Evolutionary conservation across 1,284 basidiomycete genomes (phyloP), one percentile per base, ranked within the genome.

Genomic region (Malassezia restricta): DNA sequence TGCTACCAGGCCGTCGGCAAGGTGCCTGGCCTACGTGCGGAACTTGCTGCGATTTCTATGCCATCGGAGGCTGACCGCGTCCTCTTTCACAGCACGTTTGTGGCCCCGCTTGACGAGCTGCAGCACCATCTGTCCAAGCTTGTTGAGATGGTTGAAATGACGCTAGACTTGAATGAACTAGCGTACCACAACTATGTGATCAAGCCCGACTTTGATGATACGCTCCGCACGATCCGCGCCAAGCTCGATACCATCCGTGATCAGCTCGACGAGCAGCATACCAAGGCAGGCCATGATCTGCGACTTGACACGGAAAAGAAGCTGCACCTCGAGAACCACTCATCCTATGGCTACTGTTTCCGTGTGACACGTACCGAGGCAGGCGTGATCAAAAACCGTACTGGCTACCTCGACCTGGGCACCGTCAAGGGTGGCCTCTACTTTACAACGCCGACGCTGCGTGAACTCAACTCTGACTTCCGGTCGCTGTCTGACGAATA

Each of bases 301-400:
- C 80, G 78, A 4, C 70, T 98, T n/a, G 89, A 92, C 32, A 80
- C 88, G 1, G 87, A 94, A 70, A 94, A 95, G 77, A 96, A 96
- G 76, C 77, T 98, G 15, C 91, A 96, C 74, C 78, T 99, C 31
- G 94, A 99, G 76, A 92, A 94, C 66, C 87, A 86, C 56, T 80
- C 81, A 53, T 80, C 82, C 5, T 90, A 95, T 71, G 91, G 91
- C 3, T 94, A 96, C 72, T 91, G 87, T 65, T 86, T 98, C 76
- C 78, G 94, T 20, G 75, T 98, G 35, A 94, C 90, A 11, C 66
- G 75, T 14, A 65, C 56, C n/a, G 91, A 95, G 61, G 84, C 86
- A 0, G 83, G 85, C 66, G 76, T 76, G n/a, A 78, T 94, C 43
- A 76, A 81, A 6, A 78, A 79, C 55, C 82, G 80, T 57, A 82